These are phyloP conservation scores for Seminavis robusta DNA, from an alignment of 108 stramenopile species.

Conservation along the genomic window DNA sequence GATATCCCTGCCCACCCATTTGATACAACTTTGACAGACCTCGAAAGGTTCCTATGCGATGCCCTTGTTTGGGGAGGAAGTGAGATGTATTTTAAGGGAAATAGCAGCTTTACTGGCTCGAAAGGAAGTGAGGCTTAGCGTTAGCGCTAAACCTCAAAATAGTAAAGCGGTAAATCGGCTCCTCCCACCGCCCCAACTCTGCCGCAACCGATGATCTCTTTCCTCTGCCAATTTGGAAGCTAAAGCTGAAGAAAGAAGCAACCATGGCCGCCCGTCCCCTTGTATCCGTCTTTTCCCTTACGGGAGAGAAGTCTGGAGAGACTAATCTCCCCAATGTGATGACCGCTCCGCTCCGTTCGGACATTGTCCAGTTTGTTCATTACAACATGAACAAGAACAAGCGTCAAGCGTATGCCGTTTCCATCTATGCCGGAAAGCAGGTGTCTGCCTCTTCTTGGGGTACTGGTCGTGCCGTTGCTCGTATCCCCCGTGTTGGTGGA, in stretches of 20 bases:
- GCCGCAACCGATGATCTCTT: background rate
- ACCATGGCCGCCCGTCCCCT: constrained; percentile 94
- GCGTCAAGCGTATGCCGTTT: constrained; percentile 98
- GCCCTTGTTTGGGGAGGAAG: no score
- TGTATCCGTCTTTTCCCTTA: constrained; percentile 93
- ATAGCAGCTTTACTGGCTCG: no score
- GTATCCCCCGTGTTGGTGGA: constrained; percentile 99
- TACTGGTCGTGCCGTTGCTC: constrained; percentile 99
- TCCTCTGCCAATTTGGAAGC: background rate
- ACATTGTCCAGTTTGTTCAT: constrained; percentile 98
- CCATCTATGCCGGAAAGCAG: constrained; percentile 93
- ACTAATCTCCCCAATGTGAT: constrained; percentile 94
- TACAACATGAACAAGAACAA: constrained; percentile 99
- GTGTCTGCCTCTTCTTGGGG: constrained; percentile 97
- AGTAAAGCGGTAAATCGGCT: background rate
- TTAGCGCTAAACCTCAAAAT: background rate
- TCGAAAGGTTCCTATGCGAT: no score
- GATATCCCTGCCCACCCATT: no score
- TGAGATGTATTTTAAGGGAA: no score
- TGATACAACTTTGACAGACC: no score
- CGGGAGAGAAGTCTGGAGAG: constrained; percentile 84
- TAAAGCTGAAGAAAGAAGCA: background rate
- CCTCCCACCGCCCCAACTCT: background rate
- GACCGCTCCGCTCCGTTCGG: constrained; percentile 97
- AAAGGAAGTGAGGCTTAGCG: background rate